Evolutionary conservation across 371 early-diverging fungal species (phyloP), one percentile per base, ranked within the genome.

Genomic region (Encephalitozoon romaleae): DNA sequence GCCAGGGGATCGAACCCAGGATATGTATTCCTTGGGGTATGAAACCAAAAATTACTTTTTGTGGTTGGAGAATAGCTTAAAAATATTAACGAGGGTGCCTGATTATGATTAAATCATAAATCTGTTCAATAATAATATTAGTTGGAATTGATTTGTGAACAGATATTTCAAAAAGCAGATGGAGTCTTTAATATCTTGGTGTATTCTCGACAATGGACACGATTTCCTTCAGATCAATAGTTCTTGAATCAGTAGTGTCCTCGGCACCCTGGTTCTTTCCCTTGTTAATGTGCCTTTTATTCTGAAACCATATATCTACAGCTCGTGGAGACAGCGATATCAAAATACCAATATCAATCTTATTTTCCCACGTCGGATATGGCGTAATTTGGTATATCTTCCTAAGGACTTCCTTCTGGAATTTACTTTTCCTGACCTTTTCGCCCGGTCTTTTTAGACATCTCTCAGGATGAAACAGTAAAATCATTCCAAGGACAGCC

Each of bases 281-380:
- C 18, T 47, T 47, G 49, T 8, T 47, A 8, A 47, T 47, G 21
- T 72, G 43, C 18, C 72, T 52, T 47, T 59, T 72, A 68, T 72
- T 72, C 52, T 72, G 72, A 32, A 72, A 72, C 72, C 72, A 72
- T n/a, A 72, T 59, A 41, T 72, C 45, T 8, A 72, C 65, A n/a
- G 72, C 41, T 59, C 52, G 67, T 6, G 51, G 52, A n/a, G 43
- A 42, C 18, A 51, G 9, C 11, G 38, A 38, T 28, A 39, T 45
- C 41, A 72, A n/a, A 9, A 72, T 25, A 1, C 63, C 43, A 18
- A 72, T 26, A 21, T 72, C 39, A 23, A 54, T 64, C 45, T 64
- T 72, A 3, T 45, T 72, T 25, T 43, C 45, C 25, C 45, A 54
- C 11, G 72, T 54, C n/a, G 72, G 72, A 39, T 59, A 72, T 59